These are phyloP conservation scores for Scleroderma bovista DNA, from an alignment of 768 basidiomycete genomes.

Conservation along the genomic window DNA sequence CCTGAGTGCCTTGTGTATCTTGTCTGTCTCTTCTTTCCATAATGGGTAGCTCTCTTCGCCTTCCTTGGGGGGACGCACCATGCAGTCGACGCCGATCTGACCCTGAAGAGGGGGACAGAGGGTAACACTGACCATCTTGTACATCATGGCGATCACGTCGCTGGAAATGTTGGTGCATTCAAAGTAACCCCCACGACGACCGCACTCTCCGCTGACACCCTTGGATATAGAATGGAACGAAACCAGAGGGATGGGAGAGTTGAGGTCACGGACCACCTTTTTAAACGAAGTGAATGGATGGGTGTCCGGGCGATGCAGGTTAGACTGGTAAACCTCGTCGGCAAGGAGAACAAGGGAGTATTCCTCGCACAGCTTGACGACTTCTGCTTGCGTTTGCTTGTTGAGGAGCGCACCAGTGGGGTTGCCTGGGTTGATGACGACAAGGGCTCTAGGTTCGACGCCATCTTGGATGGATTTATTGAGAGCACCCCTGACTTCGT, in stretches of 20 bases:
- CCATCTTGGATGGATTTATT: conserved; percentile 58
- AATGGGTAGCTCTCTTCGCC: conserved; percentile 72
- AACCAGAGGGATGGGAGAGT: conserved; percentile 76
- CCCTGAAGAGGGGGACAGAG: conserved; percentile 89
- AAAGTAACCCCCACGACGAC: conserved; percentile 95
- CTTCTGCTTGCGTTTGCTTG: conserved; percentile 58
- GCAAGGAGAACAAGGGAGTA: conserved; percentile 86
- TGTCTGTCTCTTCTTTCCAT: conserved; percentile 80
- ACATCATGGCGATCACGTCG: conserved; percentile 79
- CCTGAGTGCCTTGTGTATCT: conserved; percentile 71
- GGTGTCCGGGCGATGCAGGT: conserved; percentile 64
- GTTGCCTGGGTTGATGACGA: conserved; percentile 98
- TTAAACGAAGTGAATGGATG: conserved; percentile 94
- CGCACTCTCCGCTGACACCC: conserved; percentile 94
- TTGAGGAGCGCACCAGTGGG: conserved; percentile 88
- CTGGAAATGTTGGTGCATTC: conserved; percentile 80
- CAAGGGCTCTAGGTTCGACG: conserved; percentile 71
- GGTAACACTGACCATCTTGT: conserved; percentile 92
- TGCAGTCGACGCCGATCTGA: conserved; percentile 89
- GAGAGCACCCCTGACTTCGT: conserved; percentile 62
- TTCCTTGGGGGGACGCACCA: conserved; percentile 83
- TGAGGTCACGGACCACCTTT: conserved; percentile 63
- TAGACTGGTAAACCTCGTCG: conserved; percentile 97
- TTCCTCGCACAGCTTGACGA: conserved; percentile 83
- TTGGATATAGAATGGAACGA: conserved; percentile 99